Evolutionary conservation across 169 alveolate genomes (phyloP).

Genomic region (Perkinsus chesapeaki): DNA sequence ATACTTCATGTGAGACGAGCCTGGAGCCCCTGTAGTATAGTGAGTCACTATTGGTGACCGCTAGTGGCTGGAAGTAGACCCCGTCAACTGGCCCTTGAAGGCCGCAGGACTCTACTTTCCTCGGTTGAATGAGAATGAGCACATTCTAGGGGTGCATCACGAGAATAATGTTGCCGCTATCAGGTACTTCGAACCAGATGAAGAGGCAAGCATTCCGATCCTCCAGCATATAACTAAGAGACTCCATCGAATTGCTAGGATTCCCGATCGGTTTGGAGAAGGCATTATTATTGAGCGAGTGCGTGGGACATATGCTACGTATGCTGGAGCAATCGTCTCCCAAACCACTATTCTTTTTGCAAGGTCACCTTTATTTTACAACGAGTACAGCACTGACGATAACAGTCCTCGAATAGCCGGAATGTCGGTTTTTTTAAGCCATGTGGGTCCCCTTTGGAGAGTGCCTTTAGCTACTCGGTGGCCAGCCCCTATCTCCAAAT

Average conservation of each 20-base stretch:
- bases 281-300: not conserved
- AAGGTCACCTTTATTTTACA: not conserved
- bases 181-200: not conserved
- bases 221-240: not conserved
- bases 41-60: no score
- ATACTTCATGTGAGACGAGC: not conserved
- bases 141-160: no score
- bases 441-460: not conserved
- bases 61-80: no score
- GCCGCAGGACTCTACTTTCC: no score
- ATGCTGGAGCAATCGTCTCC: not conserved
- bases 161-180: no score
- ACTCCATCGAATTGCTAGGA: not conserved
- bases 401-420: not conserved
- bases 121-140: no score
- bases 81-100: no score
- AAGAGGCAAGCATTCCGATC: not conserved
- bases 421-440: not conserved
- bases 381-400: not conserved
- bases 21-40: no score
- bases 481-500: not conserved
- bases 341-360: not conserved
- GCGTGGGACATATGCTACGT: not conserved
- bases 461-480: not conserved
- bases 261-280: not conserved